phyloP scores from a whole-genome alignment of 1,139 yeast species.

The Yamadazyma pseudoaaseri region DNA sequence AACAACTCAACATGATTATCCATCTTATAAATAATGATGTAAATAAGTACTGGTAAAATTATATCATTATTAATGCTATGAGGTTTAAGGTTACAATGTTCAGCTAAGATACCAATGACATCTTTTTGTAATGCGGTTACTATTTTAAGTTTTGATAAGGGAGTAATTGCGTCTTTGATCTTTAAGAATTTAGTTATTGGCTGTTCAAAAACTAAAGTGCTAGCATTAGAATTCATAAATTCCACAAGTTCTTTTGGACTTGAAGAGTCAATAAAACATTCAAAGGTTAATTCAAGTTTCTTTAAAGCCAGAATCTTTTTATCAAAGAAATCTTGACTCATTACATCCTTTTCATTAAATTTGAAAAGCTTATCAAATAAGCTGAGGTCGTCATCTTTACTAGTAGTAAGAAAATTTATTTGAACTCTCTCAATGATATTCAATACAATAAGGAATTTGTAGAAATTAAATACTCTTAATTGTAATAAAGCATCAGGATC shows the following conservation, averaged over 20 bases:
- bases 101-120: slow-evolving; percentile 24
- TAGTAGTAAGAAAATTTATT: slow-evolving; percentile 26
- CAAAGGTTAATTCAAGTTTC: slow-evolving; percentile 26
- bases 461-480: slow-evolving; percentile 41
- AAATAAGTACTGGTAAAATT: slow-evolving; percentile 40
- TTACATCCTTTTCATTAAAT: slow-evolving; percentile 40
- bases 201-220: slow-evolving; percentile 6
- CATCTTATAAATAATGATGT: slow-evolving; percentile 29
- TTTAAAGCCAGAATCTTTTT: slow-evolving; percentile 32
- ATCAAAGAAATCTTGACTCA: slow-evolving; percentile 35
- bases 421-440: slow-evolving; percentile 38
- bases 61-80: slow-evolving; percentile 38
- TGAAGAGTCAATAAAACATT: slow-evolving; percentile 28
- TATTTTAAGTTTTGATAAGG: slow-evolving; percentile 29
- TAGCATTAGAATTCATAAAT: slow-evolving; percentile 18
- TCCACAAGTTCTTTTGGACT: slow-evolving; percentile 18
- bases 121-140: slow-evolving; percentile 34
- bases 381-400: slow-evolving; percentile 27
- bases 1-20: slow-evolving; percentile 25
- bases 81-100: slow-evolving; percentile 16
- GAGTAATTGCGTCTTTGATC: slow-evolving; percentile 25
- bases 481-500: slow-evolving; percentile 39
- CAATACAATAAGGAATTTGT: slow-evolving; percentile 35
- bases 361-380: slow-evolving; percentile 40
- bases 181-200: slow-evolving; percentile 13